Percentiles rank a stretch among this genome's conserved stretches.
phyloP scores from a whole-genome alignment of 2,329 filamentous ascomycete genomes.

The Fusarium sp. region DNA sequence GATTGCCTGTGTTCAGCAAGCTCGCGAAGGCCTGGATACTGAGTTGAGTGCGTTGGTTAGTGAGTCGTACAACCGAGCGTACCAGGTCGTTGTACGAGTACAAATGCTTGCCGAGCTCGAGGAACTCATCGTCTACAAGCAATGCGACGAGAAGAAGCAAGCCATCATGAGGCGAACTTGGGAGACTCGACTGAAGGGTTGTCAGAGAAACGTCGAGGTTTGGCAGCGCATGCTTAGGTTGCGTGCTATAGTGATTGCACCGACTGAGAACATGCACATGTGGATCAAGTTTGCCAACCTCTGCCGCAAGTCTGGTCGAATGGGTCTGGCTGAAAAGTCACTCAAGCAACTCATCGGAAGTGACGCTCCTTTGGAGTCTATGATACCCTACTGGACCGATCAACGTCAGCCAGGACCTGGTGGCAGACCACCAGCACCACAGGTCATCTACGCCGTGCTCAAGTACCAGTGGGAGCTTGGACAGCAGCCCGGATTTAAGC shows the following conservation, averaged over 20 bases:
- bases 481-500: constrained; percentile 67
- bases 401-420: constrained; percentile 36
- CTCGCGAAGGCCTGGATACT: constrained; percentile 92
- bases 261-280: constrained; percentile 97
- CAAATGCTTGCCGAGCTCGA: constrained; percentile 99
- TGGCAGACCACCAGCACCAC: constrained; percentile 73
- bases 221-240: constrained; percentile 99
- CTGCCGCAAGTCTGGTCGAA: constrained; percentile 94
- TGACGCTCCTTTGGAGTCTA: constrained; percentile 72
- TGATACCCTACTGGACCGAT: constrained; percentile 73
- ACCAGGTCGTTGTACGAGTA: constrained; percentile 96
- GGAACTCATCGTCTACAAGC: constrained; percentile 98
- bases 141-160: constrained; percentile 90
- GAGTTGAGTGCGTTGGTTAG: constrained; percentile 97
- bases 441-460: constrained; percentile 95
- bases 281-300: constrained; percentile 99
- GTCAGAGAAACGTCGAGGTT: constrained; percentile 96
- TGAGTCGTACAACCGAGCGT: constrained; percentile 97
- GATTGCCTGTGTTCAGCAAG: constrained; percentile 89
- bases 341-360: constrained; percentile 89
- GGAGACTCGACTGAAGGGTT: constrained; percentile 95
- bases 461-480: constrained; percentile 97
- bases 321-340: constrained; percentile 95
- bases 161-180: constrained; percentile 93
- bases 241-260: constrained; percentile 90